Evolutionary conservation across 106 monocot genomes (phyloP).

Genomic region (Gastrodia elata): DNA sequence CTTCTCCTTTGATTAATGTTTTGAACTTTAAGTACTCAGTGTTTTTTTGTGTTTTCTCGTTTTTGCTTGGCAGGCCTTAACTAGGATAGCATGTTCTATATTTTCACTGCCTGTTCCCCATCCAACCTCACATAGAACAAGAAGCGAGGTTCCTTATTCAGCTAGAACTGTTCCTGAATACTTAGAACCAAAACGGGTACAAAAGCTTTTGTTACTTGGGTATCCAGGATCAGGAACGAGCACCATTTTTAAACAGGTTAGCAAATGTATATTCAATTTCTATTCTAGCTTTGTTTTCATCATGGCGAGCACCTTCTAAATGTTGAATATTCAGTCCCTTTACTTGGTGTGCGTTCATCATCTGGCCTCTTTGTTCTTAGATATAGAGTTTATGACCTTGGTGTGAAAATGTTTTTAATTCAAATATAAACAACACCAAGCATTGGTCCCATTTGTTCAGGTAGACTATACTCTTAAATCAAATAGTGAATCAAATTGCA

Average conservation of each 20-base stretch:
- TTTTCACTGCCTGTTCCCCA: slow-evolving; percentile 80
- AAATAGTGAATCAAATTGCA: not conserved
- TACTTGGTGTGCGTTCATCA: not conserved
- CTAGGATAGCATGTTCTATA: slow-evolving; percentile 58
- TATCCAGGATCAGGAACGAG: slow-evolving; percentile 77
- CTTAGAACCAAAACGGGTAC: slow-evolving; percentile 67
- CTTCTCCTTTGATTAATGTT: not conserved
- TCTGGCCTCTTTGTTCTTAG: not conserved
- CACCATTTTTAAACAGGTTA: slow-evolving; percentile 91
- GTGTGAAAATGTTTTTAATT: not conserved
- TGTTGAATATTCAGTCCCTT: not conserved
- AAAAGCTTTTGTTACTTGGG: slow-evolving; percentile 84
- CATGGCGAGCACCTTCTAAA: not conserved
- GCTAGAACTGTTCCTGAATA: slow-evolving; percentile 68
- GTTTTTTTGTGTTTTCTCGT: slow-evolving; percentile 2
- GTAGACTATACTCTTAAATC: no score
- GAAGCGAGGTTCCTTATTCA: slow-evolving; percentile 45
- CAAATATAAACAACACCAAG: no score
- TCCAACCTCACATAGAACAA: slow-evolving; percentile 21
- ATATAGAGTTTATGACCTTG: not conserved
- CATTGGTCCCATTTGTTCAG: no score
- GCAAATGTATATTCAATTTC: not conserved
- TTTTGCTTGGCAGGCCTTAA: slow-evolving; percentile 42
- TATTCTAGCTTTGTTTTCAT: not conserved
- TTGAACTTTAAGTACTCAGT: not conserved